These are phyloP conservation scores for Diaporthe amygdali DNA, from an alignment of 2,329 filamentous ascomycete species.

Conservation along the genomic window DNA sequence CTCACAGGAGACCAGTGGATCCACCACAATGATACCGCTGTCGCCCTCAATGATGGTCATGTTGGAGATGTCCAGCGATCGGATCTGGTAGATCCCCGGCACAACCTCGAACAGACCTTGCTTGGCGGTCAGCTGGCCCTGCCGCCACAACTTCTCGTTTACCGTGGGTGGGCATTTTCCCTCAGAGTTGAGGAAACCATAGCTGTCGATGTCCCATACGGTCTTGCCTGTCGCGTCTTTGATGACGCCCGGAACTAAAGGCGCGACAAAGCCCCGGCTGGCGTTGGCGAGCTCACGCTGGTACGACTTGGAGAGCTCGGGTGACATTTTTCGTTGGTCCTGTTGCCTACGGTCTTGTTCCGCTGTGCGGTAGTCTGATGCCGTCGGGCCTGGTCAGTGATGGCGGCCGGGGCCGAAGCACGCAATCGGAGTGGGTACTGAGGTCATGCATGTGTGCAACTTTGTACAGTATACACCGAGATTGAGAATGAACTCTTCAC, in stretches of 20 bases:
- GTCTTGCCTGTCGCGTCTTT: constrained; percentile 21
- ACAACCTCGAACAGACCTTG: constrained; percentile 42
- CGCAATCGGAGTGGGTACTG: not conserved
- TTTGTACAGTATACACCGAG: not conserved
- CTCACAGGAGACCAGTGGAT: constrained; percentile 42
- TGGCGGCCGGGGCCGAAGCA: not conserved
- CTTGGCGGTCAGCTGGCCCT: constrained; percentile 36
- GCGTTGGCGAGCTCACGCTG: constrained; percentile 28
- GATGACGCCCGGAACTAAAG: constrained; percentile 23
- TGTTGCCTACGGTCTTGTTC: not conserved
- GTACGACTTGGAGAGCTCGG: not conserved
- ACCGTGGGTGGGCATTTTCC: constrained; percentile 32
- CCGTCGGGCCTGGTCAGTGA: not conserved
- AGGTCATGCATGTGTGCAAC: not conserved
- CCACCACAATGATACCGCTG: constrained; percentile 43
- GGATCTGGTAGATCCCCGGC: constrained; percentile 44
- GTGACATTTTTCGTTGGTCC: not conserved
- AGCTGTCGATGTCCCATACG: constrained; percentile 38
- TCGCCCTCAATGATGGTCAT: constrained; percentile 45
- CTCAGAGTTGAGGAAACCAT: constrained; percentile 34
- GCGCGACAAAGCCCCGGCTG: constrained; percentile 24
- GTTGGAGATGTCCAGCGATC: constrained; percentile 45
- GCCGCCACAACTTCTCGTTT: constrained; percentile 41
- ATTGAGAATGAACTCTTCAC: not conserved
- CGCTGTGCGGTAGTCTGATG: not conserved